Evolutionary conservation across 139 green algal species (phyloP).

Genomic region (Raphidocelis subcapitata): DNA sequence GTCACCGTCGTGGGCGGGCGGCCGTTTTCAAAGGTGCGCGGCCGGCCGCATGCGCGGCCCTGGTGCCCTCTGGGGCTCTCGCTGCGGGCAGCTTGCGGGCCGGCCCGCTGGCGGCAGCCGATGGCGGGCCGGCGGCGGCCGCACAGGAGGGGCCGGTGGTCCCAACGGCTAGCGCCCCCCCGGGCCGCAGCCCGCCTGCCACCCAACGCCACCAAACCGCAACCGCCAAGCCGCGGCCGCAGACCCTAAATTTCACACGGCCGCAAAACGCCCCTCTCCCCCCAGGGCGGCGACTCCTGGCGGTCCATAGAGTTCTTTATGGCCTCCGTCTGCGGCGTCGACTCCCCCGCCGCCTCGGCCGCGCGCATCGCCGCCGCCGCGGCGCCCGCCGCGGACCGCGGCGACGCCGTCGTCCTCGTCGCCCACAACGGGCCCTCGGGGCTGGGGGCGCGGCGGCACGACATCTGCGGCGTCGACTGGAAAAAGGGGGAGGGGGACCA

Average conservation of each 20-base stretch:
- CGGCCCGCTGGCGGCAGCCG: too few relatives aligned
- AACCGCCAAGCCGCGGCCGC: too few relatives aligned
- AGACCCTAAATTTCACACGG: too few relatives aligned
- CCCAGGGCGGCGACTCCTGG: constrained; percentile 35
- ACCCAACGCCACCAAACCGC: too few relatives aligned
- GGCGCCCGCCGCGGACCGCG: neutral
- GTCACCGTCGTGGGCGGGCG: constrained; percentile 57
- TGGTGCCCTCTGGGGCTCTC: too few relatives aligned
- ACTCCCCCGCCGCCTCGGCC: constrained; percentile 37
- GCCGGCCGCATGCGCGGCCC: too few relatives aligned
- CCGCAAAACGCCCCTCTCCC: too few relatives aligned
- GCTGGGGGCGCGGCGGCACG: constrained; percentile 38
- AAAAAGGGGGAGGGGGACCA: constrained; percentile 41
- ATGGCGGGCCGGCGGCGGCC: too few relatives aligned
- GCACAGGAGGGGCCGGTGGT: too few relatives aligned
- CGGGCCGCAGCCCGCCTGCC: too few relatives aligned
- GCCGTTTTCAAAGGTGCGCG: constrained; percentile 59
- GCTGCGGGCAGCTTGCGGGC: too few relatives aligned
- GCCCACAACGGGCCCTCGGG: constrained; percentile 71
- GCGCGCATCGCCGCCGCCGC: neutral
- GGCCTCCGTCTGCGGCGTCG: constrained; percentile 41
- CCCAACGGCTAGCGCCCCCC: too few relatives aligned
- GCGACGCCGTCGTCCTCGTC: constrained; percentile 46
- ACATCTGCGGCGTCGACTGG: constrained; percentile 54
- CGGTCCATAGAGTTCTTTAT: constrained; percentile 50